Conservation (phyloP, 176 grass and related monocot genomes). For the Lolium perenne region DNA sequence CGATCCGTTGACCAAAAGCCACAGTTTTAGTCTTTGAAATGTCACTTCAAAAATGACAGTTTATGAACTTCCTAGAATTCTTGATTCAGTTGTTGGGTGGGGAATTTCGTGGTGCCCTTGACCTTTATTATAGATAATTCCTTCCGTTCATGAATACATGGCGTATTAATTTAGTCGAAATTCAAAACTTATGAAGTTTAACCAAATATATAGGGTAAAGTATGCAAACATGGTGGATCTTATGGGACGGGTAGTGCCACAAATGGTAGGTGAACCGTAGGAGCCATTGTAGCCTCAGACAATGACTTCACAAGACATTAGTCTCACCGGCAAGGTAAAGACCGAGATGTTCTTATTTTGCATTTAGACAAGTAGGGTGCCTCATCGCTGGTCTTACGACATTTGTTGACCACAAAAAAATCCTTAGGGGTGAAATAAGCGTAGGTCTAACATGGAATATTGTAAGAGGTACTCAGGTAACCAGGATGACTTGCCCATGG, state of each 20-base stretch:
- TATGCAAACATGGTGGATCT: too few species aligned
- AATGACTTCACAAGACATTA: background rate
- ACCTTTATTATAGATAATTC: background rate
- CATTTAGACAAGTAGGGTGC: background rate
- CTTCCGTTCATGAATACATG: background rate
- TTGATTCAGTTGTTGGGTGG: background rate
- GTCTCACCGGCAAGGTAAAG: background rate
- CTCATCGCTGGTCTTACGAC: background rate
- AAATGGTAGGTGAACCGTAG: conserved; percentile 3
- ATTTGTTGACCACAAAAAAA: background rate
- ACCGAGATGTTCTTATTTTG: background rate
- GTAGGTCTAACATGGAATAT: conserved; percentile 50
- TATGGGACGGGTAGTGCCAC: background rate
- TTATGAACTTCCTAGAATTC: conserved; percentile 30
- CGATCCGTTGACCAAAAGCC: conserved; percentile 23
- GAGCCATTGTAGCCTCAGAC: background rate
- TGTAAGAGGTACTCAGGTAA: conserved; percentile 48
- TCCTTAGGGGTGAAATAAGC: background rate
- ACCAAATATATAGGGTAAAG: too few species aligned
- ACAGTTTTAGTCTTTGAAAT: conserved; percentile 35
- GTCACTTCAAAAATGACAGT: conserved; percentile 32
- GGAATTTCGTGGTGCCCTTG: background rate
- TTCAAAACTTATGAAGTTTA: too few species aligned
- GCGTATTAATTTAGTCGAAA: too few species aligned
- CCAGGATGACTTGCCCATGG: conserved; percentile 43